Conservation (phyloP, 176 grass and related monocot genomes). For the Echinochloa phyllopogon region DNA sequence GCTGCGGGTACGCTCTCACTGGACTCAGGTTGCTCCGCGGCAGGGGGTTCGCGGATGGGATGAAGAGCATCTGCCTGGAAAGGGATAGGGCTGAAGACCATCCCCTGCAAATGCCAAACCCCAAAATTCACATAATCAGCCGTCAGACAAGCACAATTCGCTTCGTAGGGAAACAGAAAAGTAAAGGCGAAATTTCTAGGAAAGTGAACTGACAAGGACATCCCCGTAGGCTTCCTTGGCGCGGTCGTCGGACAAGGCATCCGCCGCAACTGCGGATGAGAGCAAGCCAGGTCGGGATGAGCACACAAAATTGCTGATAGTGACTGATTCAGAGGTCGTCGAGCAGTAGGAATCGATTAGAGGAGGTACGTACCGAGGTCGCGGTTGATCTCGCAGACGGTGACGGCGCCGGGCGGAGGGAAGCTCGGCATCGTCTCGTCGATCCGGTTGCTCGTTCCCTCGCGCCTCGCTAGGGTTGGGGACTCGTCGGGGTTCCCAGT, state of each 20-base stretch:
- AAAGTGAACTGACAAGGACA: constrained; percentile 61
- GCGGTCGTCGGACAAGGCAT: constrained; percentile 63
- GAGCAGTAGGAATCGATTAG: neutral
- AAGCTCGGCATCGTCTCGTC: constrained; percentile 73
- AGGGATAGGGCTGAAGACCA: constrained; percentile 77
- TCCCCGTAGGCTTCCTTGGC: constrained; percentile 83
- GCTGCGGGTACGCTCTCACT: constrained; percentile 9
- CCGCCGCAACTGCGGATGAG: constrained; percentile 58
- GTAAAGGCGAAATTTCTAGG: neutral
- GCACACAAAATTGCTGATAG: neutral
- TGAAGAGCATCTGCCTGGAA: constrained; percentile 68
- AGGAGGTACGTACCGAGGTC: constrained; percentile 54
- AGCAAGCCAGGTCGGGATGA: neutral
- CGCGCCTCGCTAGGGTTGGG: constrained; percentile 22
- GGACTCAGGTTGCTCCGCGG: constrained; percentile 41
- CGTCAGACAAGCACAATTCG: neutral
- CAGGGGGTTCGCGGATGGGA: constrained; percentile 40
- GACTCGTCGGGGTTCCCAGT: neutral
- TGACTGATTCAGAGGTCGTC: neutral
- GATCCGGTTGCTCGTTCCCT: neutral
- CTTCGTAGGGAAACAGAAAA: neutral
- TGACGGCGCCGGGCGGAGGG: constrained; percentile 77
- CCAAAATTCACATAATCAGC: neutral
- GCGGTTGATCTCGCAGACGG: constrained; percentile 96
- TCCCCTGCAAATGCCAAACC: constrained; percentile 55